Conservation (phyloP, 164 flowering plant genomes). For the Tetrastigma voinierianum region DNA sequence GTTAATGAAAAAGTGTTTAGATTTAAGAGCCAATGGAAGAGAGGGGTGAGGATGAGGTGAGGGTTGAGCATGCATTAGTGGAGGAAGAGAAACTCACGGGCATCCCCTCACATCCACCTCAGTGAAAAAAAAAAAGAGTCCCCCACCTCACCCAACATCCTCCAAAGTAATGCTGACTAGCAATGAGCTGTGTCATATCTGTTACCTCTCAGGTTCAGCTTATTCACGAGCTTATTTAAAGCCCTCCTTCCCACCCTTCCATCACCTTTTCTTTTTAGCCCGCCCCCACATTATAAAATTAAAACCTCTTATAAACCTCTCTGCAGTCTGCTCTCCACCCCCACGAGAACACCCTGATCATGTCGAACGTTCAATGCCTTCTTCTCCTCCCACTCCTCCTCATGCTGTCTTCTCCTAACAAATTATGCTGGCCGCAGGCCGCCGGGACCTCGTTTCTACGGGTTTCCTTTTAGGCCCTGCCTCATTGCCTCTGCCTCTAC, state of each 20-base stretch:
- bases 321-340: background rate
- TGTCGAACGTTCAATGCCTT: background rate
- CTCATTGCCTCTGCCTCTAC: slow-evolving; percentile 21
- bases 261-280: background rate
- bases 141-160: slow-evolving; percentile 20
- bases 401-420: slow-evolving; percentile 9
- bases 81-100: slow-evolving; percentile 33
- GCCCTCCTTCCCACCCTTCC: too few species aligned
- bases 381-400: slow-evolving; percentile 22
- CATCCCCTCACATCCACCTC: slow-evolving; percentile 22
- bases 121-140: slow-evolving; percentile 5
- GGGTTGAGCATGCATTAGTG: background rate
- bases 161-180: slow-evolving; percentile 12
- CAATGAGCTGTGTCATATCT: slow-evolving; percentile 36
- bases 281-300: too few species aligned
- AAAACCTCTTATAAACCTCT: slow-evolving; percentile 11
- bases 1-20: too few species aligned
- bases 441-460: too few species aligned
- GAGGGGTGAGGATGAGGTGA: too few species aligned
- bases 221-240: slow-evolving; percentile 54
- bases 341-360: background rate
- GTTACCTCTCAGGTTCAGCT: background rate
- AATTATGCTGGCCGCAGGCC: too few species aligned
- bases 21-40: background rate
- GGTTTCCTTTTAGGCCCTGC: too few species aligned